Percentiles rank a stretch among this genome's conserved stretches.
These are phyloP conservation scores for Zoysia japonica DNA, from an alignment of 176 grass and related monocot species.

Conservation along the genomic window DNA sequence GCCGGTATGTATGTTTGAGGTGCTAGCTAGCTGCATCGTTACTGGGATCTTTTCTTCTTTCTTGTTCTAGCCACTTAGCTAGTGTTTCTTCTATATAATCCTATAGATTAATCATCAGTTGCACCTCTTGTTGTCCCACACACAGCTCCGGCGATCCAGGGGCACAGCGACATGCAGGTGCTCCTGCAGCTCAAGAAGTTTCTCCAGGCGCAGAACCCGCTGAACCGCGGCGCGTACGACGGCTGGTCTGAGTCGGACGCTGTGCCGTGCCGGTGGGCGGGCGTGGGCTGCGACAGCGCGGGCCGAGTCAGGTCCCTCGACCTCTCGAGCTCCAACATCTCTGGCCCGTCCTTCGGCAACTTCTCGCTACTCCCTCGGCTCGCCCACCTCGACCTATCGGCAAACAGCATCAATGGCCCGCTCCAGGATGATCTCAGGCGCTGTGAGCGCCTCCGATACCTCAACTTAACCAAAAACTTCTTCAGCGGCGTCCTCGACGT, in stretches of 20 bases:
- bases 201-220: slow-evolving; percentile 33
- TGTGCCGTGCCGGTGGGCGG: slow-evolving; percentile 43
- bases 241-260: slow-evolving; percentile 42
- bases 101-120: too few species aligned
- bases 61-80: not conserved
- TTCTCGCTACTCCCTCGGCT: slow-evolving; percentile 49
- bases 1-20: too few species aligned
- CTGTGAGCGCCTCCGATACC: slow-evolving; percentile 33
- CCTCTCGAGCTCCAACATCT: slow-evolving; percentile 52
- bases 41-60: too few species aligned
- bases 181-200: slow-evolving; percentile 50
- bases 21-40: too few species aligned
- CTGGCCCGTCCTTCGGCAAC: slow-evolving; percentile 43
- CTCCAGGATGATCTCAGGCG: slow-evolving; percentile 45
- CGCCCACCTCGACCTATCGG: slow-evolving; percentile 48
- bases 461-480: slow-evolving; percentile 55
- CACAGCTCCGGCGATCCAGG: not conserved
- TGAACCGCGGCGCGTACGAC: slow-evolving; percentile 43
- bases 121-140: too few species aligned
- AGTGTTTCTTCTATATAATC: too few species aligned
- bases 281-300: slow-evolving; percentile 38
- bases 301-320: slow-evolving; percentile 35
- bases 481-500: slow-evolving; percentile 45
- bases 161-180: slow-evolving; percentile 39
- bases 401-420: slow-evolving; percentile 38